phyloP scores from a whole-genome alignment of 768 basidiomycete genomes.

The Termitomyces sp. region DNA sequence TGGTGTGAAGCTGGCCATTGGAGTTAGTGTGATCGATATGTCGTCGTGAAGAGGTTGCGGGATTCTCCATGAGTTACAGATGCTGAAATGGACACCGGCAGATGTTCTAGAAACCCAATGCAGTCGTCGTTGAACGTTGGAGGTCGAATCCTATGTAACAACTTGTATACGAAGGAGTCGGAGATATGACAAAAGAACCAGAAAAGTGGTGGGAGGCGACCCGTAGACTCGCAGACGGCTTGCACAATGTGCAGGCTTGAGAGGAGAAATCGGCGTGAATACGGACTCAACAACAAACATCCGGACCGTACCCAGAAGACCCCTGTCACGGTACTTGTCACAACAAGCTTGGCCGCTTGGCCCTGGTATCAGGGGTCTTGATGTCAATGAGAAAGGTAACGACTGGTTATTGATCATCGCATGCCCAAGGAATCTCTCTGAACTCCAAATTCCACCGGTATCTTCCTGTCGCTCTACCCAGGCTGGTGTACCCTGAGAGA shows the following conservation, averaged over 20 bases:
- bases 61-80: slow-evolving; percentile 13
- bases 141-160: neutral
- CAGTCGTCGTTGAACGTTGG: slow-evolving; percentile 1
- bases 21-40: slow-evolving; percentile 25
- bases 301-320: slow-evolving; percentile 15
- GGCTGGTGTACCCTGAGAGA: neutral
- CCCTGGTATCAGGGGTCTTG: slow-evolving; percentile 13
- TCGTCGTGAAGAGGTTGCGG: slow-evolving; percentile 23
- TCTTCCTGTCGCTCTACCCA: neutral
- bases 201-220: neutral
- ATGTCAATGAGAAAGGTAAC: neutral
- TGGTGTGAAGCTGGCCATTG: slow-evolving; percentile 10
- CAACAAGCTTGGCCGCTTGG: slow-evolving; percentile 3
- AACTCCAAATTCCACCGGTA: neutral
- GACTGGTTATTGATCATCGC: too few species aligned
- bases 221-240: neutral
- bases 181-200: neutral
- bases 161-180: neutral
- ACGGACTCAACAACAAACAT: slow-evolving; percentile 8
- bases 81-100: slow-evolving; percentile 1
- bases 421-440: neutral
- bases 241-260: slow-evolving; percentile 14
- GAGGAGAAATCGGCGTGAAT: slow-evolving; percentile 8
- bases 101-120: slow-evolving; percentile 1
- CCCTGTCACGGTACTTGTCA: slow-evolving; percentile 13